Base-by-base conservation (phyloP, 441 rosid genomes). In the Breynia disticha region DNA sequence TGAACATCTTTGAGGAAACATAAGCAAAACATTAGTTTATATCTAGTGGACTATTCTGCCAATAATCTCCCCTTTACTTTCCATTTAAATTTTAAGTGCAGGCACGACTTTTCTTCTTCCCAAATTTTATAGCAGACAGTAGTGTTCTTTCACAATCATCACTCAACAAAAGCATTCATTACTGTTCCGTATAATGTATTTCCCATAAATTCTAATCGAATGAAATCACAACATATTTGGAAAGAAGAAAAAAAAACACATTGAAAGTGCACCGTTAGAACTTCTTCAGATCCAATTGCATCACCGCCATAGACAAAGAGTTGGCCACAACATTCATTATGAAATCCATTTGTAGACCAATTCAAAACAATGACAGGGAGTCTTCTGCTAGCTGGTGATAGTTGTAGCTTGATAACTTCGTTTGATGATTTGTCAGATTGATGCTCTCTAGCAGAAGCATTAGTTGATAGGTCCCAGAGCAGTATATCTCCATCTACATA, bases 301-400 rank as follows among this genome's bases (percentile, higher is more conserved):
- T 83, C 84, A 43, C 90, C 90, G 57, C 90, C 90, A 69, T 80
- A 80, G 61, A 80, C 68, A 63, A 83, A 83, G 48, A 83, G 81
- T 41, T 62, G 75, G 55, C 90, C 82, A 28, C 46, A n/a, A 52
- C 57, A 54, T 48, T 65, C 65, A 62, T 56, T 54, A 59, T 35
- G 64, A 16, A 73, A 78, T 60, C 60, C 55, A 35, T 72, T 61
- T 51, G 66, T 61, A 63, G 73, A 76, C 90, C 90, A 83, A 48
- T 78, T 84, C 67, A 83, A 74, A 59, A 83, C 72, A 65, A 83
- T 80, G 39, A 83, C 82, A 22, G 90, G 90, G 41, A 83, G 79
- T 80, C 82, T 78, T 70, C 76, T 74, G 22, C 72, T 76, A 43
- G 67, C 74, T 15, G 82, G 60, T 20, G 84, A 76, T 50, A 83